These are phyloP conservation scores for Phytophthora quininea DNA, from an alignment of 352 stramenopile species.

Conservation along the genomic window DNA sequence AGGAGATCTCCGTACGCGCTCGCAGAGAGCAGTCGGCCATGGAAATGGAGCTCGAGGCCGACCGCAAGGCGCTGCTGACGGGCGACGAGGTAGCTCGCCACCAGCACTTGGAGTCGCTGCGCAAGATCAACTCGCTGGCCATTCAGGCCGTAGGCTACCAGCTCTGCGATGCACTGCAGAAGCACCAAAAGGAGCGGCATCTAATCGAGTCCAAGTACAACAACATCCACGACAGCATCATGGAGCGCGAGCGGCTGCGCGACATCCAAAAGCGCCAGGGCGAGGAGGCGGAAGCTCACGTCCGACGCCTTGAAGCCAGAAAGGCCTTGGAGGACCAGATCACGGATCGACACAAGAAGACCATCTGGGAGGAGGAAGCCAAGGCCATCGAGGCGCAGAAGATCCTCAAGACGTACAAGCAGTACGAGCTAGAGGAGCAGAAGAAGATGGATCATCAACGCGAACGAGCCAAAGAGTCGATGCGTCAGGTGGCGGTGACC, in stretches of 20 bases:
- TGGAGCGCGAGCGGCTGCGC: slow-evolving; percentile 67
- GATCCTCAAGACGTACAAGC: slow-evolving; percentile 82
- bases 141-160: slow-evolving; percentile 67
- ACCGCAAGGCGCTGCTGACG: slow-evolving; percentile 67
- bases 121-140: slow-evolving; percentile 72
- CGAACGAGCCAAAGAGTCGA: slow-evolving; percentile 48
- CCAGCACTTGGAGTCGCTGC: slow-evolving; percentile 66
- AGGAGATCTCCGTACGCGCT: slow-evolving; percentile 69
- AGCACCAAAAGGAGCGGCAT: slow-evolving; percentile 48
- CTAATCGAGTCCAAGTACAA: slow-evolving; percentile 64
- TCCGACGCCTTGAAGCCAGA: slow-evolving; percentile 60
- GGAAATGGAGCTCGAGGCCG: slow-evolving; percentile 73
- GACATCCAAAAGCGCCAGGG: slow-evolving; percentile 62
- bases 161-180: slow-evolving; percentile 61
- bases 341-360: slow-evolving; percentile 63
- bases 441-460: slow-evolving; percentile 57
- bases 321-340: slow-evolving; percentile 80
- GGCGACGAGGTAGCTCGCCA: slow-evolving; percentile 66
- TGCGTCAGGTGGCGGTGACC: slow-evolving; percentile 58
- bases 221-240: slow-evolving; percentile 73
- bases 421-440: slow-evolving; percentile 76
- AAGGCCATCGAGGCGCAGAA: slow-evolving; percentile 81
- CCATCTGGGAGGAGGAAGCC: slow-evolving; percentile 76
- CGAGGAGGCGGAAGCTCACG: slow-evolving; percentile 41
- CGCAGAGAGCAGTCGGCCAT: slow-evolving; percentile 73